Percentiles rank a stretch among this genome's conserved stretches.
phyloP scores from a whole-genome alignment of 2,329 filamentous ascomycete genomes.

The Pseudocercospora eumusae region DNA sequence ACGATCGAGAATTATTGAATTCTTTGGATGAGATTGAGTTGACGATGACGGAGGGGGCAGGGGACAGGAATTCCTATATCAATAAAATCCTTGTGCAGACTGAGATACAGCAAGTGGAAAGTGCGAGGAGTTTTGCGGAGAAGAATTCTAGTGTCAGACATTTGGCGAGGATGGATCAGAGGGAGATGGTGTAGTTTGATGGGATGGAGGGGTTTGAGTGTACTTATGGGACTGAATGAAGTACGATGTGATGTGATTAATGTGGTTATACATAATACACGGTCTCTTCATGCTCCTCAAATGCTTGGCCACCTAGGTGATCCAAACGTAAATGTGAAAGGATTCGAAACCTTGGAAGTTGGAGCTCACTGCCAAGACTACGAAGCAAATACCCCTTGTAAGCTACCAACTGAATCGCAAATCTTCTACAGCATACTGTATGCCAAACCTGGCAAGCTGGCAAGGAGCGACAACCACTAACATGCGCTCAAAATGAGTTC shows the following conservation, averaged over 20 bases:
- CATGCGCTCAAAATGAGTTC: constrained; percentile 23
- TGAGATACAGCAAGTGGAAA: constrained; percentile 21
- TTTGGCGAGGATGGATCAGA: constrained; percentile 15
- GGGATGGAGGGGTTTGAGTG: neutral
- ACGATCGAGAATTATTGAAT: neutral
- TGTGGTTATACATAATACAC: too few species aligned
- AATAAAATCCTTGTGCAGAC: constrained; percentile 19
- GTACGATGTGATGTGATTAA: too few species aligned
- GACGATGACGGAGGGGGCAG: neutral
- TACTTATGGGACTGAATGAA: neutral
- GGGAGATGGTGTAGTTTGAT: constrained; percentile 16
- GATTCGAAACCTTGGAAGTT: too few species aligned
- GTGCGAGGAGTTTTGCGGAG: constrained; percentile 9
- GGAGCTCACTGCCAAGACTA: too few species aligned
- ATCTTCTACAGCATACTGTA: too few species aligned
- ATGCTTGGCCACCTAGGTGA: too few species aligned
- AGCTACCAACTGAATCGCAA: neutral
- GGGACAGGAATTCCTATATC: neutral
- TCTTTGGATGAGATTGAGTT: constrained; percentile 9
- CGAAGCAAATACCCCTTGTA: too few species aligned
- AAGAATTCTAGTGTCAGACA: constrained; percentile 11
- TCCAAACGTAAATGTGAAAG: too few species aligned
- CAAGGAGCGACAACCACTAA: neutral
- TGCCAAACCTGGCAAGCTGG: neutral
- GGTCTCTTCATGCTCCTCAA: too few species aligned